Conservation (phyloP, 192 early-diverging fungal genomes). For the Entophlyctis helioformis region DNA sequence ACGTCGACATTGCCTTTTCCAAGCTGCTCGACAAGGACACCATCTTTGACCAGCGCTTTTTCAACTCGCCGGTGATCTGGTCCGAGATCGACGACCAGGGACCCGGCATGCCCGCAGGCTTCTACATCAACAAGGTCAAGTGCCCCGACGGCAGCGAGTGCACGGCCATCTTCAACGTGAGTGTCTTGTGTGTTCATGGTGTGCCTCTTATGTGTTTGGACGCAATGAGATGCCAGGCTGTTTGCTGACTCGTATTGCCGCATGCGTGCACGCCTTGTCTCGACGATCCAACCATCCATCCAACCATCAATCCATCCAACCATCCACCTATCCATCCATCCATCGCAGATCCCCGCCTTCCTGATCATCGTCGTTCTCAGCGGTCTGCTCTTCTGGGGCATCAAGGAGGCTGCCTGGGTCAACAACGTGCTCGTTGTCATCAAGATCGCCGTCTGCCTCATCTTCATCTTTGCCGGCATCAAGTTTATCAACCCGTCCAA, state of each 20-base stretch:
- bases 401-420: conserved; percentile 58
- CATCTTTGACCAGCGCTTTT: conserved; percentile 38
- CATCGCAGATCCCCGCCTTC: conserved; percentile 70
- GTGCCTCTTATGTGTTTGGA: too few relatives aligned
- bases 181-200: too few relatives aligned
- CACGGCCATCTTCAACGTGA: conserved; percentile 3
- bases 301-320: too few relatives aligned
- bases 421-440: conserved; percentile 59
- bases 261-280: too few relatives aligned
- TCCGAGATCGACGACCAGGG: conserved; percentile 12
- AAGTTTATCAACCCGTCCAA: conserved; percentile 57
- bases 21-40: conserved; percentile 38
- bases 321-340: too few relatives aligned
- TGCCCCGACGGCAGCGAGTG: neutral
- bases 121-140: conserved; percentile 1
- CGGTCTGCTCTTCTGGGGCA: conserved; percentile 53
- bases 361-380: conserved; percentile 55
- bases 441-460: conserved; percentile 58
- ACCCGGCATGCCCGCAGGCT: too few relatives aligned
- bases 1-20: conserved; percentile 57
- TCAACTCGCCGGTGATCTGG: conserved; percentile 64
- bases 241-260: too few relatives aligned
- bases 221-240: too few relatives aligned
- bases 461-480: conserved; percentile 71
- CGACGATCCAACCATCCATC: too few relatives aligned